phyloP scores from a whole-genome alignment of 768 basidiomycete genomes.

The Tylopilus plumbeoviolaceoides region DNA sequence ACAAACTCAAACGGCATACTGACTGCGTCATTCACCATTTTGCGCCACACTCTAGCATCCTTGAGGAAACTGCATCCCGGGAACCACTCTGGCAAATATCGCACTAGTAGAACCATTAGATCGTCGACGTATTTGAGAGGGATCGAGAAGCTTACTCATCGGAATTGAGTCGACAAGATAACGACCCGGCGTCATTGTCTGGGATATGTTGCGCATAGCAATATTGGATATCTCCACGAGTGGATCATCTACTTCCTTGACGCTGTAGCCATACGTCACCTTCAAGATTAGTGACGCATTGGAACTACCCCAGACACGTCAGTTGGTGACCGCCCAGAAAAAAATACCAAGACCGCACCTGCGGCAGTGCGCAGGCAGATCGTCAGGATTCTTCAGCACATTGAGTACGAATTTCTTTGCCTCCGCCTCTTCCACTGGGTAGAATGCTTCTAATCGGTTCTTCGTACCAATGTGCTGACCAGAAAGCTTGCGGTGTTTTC shows the following conservation, averaged over 20 bases:
- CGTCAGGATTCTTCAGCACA: constrained; percentile 1
- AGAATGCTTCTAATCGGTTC: background rate
- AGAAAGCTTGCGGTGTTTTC: too few relatives aligned
- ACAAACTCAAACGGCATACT: constrained; percentile 5
- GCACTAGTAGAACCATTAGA: background rate
- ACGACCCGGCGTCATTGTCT: background rate
- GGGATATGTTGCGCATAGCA: constrained; percentile 15
- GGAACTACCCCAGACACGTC: background rate
- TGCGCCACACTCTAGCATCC: constrained; percentile 3
- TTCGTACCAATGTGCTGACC: too few relatives aligned
- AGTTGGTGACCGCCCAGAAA: background rate
- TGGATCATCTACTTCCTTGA: constrained; percentile 29
- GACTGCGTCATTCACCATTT: constrained; percentile 1
- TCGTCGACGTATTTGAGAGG: background rate
- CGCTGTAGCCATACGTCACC: constrained; percentile 37
- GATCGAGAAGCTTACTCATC: constrained; percentile 1
- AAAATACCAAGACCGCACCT: background rate
- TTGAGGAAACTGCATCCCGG: constrained; percentile 18
- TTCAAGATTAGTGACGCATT: constrained; percentile 21
- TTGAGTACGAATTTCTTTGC: constrained; percentile 1
- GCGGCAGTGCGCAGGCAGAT: constrained; percentile 3
- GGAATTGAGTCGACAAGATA: constrained; percentile 13
- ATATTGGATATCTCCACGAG: constrained; percentile 27
- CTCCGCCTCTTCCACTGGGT: constrained; percentile 2
- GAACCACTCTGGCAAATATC: constrained; percentile 19